phyloP scores from a whole-genome alignment of 2,329 filamentous ascomycete genomes.

The Lecanicillium sp. region DNA sequence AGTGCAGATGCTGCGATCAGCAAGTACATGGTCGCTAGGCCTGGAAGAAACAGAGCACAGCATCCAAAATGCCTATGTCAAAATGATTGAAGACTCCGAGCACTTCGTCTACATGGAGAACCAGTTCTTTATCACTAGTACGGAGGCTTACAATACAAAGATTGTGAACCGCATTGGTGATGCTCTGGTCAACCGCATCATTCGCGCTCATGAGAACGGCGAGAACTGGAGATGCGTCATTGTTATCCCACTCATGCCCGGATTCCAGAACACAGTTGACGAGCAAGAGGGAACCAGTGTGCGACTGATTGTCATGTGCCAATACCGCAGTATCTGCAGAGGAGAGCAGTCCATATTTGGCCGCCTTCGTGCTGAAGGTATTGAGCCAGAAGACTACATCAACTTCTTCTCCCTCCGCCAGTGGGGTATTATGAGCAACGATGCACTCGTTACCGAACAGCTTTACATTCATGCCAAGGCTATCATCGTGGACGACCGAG shows the following conservation, averaged over 20 bases:
- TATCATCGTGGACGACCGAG: slow-evolving; percentile 90
- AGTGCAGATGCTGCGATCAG: slow-evolving; percentile 89
- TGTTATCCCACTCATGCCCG: slow-evolving; percentile 92
- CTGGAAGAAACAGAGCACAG: slow-evolving; percentile 84
- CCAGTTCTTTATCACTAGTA: slow-evolving; percentile 95
- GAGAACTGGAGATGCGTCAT: slow-evolving; percentile 89
- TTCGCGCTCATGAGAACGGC: slow-evolving; percentile 71
- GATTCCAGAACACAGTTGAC: slow-evolving; percentile 94
- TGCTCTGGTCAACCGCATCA: slow-evolving; percentile 85
- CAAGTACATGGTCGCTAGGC: slow-evolving; percentile 84
- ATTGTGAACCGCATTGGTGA: slow-evolving; percentile 93
- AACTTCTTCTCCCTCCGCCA: slow-evolving; percentile 87
- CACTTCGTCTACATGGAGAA: slow-evolving; percentile 99
- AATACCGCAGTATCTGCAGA: slow-evolving; percentile 92
- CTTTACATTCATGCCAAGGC: slow-evolving; percentile 97
- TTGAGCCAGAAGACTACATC: slow-evolving; percentile 93
- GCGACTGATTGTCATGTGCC: slow-evolving; percentile 91
- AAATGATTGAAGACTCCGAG: slow-evolving; percentile 89
- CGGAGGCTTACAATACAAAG: slow-evolving; percentile 76
- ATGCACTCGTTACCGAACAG: slow-evolving; percentile 85
- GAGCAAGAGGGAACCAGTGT: slow-evolving; percentile 91
- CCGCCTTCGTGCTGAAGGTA: slow-evolving; percentile 66
- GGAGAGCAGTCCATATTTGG: slow-evolving; percentile 90
- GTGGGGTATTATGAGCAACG: slow-evolving; percentile 85
- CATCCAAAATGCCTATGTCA: slow-evolving; percentile 91